Evolutionary conservation across 345 rosid species (phyloP), one percentile per base, ranked within the genome.

Genomic region (Melastoma malabathricum): DNA sequence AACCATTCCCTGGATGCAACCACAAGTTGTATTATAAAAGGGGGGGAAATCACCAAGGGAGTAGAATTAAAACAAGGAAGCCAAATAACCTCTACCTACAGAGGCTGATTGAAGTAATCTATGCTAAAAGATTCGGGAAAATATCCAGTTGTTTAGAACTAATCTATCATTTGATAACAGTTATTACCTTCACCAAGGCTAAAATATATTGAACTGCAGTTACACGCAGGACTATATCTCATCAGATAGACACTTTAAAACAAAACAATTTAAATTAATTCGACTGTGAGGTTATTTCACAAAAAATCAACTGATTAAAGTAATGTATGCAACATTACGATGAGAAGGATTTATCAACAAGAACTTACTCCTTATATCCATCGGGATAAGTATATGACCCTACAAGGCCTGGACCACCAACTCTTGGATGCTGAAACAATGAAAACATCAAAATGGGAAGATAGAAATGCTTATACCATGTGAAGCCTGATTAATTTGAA

Each of bases 331-430:
- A 22, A 22, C 25, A 22, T 22, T 2, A 19, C 22, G 47, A 16
- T 25, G 29, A 41, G 25, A 17, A 44, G 23, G 14, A 31, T 34
- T 10, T 51, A 22, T 22, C 50, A 46, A 55, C 34, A 53, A 52
- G 57, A 48, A 62, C 90, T 76, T 75, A 92, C 98, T 92, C 97
- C 6, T 72, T 29, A 58, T 68, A 81, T 65, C 98, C 98, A 55
- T 92, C 83, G 0, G 79, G 71, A 57, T 81, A 84, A 70, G 79
- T 72, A 57, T 59, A 79, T 16, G 60, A 50, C 66, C 98, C 97
- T 58, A 83, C 75, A 57, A 87, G 88, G 34, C 97, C 97, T 44
- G 95, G 86, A 56, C 98, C 95, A 76, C 95, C 98, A 46, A 84
- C 59, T 65, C 82, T 84, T 46, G 90, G 98, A 59, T 77, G 66